Base-by-base conservation (phyloP, 352 stramenopile species). In the Phytophthora nicotianae region DNA sequence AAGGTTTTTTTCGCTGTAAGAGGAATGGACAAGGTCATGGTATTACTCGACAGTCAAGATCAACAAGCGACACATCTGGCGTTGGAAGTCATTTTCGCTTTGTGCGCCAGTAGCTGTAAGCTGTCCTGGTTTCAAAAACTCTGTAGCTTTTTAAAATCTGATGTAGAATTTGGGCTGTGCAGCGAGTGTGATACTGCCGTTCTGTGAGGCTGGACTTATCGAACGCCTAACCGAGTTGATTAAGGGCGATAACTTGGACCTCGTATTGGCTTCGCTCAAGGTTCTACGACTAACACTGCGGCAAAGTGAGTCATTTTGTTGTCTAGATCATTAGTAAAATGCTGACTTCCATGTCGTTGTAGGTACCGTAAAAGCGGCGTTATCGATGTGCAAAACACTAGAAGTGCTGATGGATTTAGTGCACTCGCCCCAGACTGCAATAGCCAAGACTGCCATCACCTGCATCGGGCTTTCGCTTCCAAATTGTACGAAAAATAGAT, bases 401-500 rank as follows among this genome's bases (percentile, higher is more conserved):
- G 56, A 70, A 0, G 53, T 85, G 1, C 60, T 90, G 24, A 68
- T 85, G 29, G 67, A 70, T 13, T 65, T 86, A 5, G 65, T 83
- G 2, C 55, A 77, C n/a, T 81, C 73, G 0, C 42, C 62, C 5
- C 59, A 77, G n/a, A 32, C 56, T 26, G 50, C 50, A 32, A 77
- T 90, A 20, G 72, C 75, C 0, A 85, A 76, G 11, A 68, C 79
- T 24, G 79, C 81, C 2, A 68, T 88, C 8, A 62, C 77, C 13
- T 89, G 77, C 40, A 75, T 90, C 32, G 79, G 82, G 0, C 50
- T 87, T 17, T 81, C 77, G 0, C 64, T 89, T 0, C 81, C 82
- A 11, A 84, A 88, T 27, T 53, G 82, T 91, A 66, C 26, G 67
- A 11, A 9, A 27, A 48, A 20, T 29, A 1, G n/a, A 10, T 48